phyloP scores from a whole-genome alignment of 1,284 basidiomycete genomes.

The Fomitopsis palustris region DNA sequence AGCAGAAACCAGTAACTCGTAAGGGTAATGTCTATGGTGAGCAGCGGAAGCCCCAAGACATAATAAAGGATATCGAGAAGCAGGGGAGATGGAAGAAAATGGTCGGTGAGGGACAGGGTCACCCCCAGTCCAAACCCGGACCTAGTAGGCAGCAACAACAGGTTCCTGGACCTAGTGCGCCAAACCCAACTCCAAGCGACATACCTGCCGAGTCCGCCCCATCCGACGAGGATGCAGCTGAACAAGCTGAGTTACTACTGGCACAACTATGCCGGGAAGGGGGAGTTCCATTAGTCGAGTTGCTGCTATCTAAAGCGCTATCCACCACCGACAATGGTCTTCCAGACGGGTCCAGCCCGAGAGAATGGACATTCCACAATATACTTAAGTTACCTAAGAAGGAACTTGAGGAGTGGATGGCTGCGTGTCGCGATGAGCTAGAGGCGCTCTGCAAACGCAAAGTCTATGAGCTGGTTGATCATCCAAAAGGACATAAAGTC shows the following conservation, averaged over 20 bases:
- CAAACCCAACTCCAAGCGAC: not conserved
- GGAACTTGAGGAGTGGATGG: constrained; percentile 8
- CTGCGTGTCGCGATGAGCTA: constrained; percentile 7
- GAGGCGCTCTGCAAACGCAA: constrained; percentile 9
- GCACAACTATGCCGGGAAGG: constrained; percentile 9
- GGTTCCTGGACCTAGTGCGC: constrained; percentile 5
- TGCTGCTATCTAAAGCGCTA: not conserved
- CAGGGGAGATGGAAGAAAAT: constrained; percentile 5
- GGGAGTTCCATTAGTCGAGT: constrained; percentile 4
- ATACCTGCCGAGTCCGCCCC: not conserved
- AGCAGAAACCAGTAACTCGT: constrained; percentile 1
- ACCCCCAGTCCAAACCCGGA: not conserved
- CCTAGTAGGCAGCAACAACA: not conserved
- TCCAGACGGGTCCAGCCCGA: not conserved
- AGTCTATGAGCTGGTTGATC: constrained; percentile 19
- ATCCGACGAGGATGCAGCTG: not conserved
- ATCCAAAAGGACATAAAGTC: constrained; percentile 14
- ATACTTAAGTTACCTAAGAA: constrained; percentile 4
- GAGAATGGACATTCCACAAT: constrained; percentile 16
- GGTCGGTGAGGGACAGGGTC: constrained; percentile 1
- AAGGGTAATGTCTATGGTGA: constrained; percentile 8
- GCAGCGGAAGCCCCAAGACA: constrained; percentile 3
- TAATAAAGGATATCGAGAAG: constrained; percentile 8
- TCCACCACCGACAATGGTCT: not conserved
- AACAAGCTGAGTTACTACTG: constrained; percentile 1